phyloP scores from a whole-genome alignment of 108 stramenopile species.

The Skeletonema grethae region DNA sequence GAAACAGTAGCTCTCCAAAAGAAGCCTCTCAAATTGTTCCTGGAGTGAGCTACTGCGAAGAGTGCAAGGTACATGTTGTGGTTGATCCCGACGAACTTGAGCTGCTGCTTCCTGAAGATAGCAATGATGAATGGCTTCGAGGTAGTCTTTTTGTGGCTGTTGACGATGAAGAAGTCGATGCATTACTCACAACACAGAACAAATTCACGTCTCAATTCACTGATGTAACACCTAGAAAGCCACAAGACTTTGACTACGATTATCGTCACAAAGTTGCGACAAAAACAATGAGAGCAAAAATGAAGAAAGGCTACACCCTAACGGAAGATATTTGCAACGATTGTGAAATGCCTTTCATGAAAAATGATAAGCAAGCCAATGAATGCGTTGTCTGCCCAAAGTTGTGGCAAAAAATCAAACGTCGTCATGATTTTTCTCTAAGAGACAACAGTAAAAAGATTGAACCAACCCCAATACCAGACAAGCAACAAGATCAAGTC shows the following conservation, averaged over 20 bases:
- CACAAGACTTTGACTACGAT: conserved; percentile 29
- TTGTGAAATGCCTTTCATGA: conserved; percentile 32
- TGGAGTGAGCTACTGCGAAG: conserved; percentile 25
- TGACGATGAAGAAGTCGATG: conserved; percentile 11
- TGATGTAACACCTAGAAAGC: neutral
- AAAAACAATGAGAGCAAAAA: conserved; percentile 12
- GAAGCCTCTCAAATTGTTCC: conserved; percentile 1
- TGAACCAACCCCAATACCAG: neutral
- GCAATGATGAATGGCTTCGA: conserved; percentile 15
- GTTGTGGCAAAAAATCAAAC: conserved; percentile 11
- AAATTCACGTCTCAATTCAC: neutral
- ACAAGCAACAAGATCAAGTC: conserved; percentile 12
- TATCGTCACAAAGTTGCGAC: conserved; percentile 27
- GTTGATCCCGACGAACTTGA: conserved; percentile 13
- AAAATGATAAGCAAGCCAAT: neutral
- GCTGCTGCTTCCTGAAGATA: conserved; percentile 12
- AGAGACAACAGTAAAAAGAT: neutral
- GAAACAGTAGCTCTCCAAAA: conserved; percentile 7
- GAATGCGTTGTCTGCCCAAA: conserved; percentile 34
- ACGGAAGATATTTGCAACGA: conserved; percentile 9
- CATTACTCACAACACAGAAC: conserved; percentile 3
- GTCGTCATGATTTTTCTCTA: neutral
- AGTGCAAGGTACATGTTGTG: conserved; percentile 33
- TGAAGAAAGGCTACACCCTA: conserved; percentile 11
- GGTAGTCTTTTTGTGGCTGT: conserved; percentile 24